These are phyloP conservation scores for Nicotiana undulata DNA, from an alignment of 257 asterid species.

Conservation along the genomic window DNA sequence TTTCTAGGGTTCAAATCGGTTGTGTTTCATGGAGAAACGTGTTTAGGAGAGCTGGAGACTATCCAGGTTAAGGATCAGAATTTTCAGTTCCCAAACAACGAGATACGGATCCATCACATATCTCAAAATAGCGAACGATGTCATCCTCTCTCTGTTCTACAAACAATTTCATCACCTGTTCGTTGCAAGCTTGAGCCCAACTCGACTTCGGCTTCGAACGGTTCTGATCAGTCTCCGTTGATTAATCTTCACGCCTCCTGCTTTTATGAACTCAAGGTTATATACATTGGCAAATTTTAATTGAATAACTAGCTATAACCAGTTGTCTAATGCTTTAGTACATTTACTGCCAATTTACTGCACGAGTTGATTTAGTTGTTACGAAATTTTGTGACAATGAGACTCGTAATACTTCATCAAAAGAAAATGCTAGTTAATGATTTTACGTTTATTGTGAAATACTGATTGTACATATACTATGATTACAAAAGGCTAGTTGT, in stretches of 20 bases:
- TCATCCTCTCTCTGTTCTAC: constrained; percentile 75
- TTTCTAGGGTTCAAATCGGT: constrained; percentile 84
- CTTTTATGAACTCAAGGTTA: constrained; percentile 41
- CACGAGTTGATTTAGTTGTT: not conserved
- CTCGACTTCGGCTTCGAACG: constrained; percentile 21
- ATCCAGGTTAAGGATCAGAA: constrained; percentile 50
- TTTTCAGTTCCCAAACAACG: constrained; percentile 76
- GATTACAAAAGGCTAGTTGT: not conserved
- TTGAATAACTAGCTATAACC: not conserved
- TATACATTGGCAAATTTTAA: not conserved
- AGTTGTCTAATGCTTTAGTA: not conserved
- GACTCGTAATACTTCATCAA: not conserved
- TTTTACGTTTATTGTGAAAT: not conserved
- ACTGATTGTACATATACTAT: not conserved
- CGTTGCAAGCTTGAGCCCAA: constrained; percentile 88
- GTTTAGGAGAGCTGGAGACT: constrained; percentile 72
- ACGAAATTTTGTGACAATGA: not conserved
- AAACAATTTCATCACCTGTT: constrained; percentile 59
- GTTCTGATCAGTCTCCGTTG: constrained; percentile 50
- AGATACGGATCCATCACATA: constrained; percentile 75
- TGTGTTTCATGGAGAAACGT: constrained; percentile 64
- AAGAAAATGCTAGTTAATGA: not conserved
- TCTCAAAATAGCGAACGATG: constrained; percentile 67
- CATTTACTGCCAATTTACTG: not conserved
- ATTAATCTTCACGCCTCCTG: constrained; percentile 77